Evolutionary conservation across 2,329 filamentous ascomycete genomes (phyloP).

Genomic region (Trichothecium sympodiale): DNA sequence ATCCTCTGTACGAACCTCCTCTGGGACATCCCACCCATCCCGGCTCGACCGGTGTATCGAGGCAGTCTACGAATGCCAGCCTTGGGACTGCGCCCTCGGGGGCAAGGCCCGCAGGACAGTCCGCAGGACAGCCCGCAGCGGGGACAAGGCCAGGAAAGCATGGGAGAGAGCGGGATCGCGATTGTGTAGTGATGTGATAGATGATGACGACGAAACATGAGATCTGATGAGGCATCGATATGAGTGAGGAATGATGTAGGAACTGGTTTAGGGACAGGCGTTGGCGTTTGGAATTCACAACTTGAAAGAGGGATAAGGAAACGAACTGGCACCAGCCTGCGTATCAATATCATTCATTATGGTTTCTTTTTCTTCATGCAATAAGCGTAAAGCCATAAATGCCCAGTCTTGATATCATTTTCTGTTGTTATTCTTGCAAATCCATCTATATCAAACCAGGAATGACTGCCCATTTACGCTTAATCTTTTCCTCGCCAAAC

Average conservation of each 20-base stretch:
- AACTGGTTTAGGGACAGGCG: no score
- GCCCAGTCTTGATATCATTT: no score
- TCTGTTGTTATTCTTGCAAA: no score
- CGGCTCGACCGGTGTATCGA: slow-evolving; percentile 17
- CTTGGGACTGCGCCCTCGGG: slow-evolving; percentile 10
- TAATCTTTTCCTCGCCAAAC: slow-evolving; percentile 78
- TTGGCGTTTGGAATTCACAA: no score
- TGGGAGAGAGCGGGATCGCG: slow-evolving; percentile 17
- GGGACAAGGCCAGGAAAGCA: slow-evolving; percentile 8
- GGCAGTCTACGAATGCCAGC: slow-evolving; percentile 6
- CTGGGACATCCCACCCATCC: slow-evolving; percentile 39
- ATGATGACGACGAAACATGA: background rate
- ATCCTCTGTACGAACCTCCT: slow-evolving; percentile 39
- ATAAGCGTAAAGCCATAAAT: no score
- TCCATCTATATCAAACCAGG: slow-evolving; percentile 29
- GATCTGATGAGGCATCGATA: no score
- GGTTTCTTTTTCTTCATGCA: no score
- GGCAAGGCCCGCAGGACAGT: background rate
- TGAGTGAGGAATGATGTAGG: no score
- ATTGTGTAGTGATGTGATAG: slow-evolving; percentile 37
- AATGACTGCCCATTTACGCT: slow-evolving; percentile 60
- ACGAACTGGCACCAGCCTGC: no score
- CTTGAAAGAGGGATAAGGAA: no score
- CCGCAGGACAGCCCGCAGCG: slow-evolving; percentile 6
- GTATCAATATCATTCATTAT: no score